Conservation (phyloP, 2,329 filamentous ascomycete genomes). For the Pseudocercospora fuligena region DNA sequence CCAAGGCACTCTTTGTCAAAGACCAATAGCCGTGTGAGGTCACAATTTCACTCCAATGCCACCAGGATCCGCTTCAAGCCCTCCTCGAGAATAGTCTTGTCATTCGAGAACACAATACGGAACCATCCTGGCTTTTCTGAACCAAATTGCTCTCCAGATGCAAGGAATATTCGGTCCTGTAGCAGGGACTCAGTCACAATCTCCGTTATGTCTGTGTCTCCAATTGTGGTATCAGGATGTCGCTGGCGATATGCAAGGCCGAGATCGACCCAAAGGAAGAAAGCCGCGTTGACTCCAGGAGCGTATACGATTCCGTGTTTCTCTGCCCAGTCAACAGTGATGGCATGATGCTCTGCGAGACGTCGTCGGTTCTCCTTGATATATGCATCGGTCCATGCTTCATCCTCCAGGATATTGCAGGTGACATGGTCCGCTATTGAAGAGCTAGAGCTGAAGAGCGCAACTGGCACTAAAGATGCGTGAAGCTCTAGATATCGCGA, state of each 20-base stretch:
- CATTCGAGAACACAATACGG: conserved; percentile 5
- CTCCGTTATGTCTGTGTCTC: not conserved
- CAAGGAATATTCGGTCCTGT: not conserved
- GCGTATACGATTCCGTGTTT: not conserved
- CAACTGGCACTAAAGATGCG: not conserved
- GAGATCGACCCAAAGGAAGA: conserved; percentile 11
- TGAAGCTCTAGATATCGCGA: conserved; percentile 1
- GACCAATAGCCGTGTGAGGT: no score
- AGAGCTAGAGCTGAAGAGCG: not conserved
- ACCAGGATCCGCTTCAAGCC: not conserved
- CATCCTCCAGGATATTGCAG: conserved; percentile 14
- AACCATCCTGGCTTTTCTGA: conserved; percentile 8
- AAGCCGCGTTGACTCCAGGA: conserved; percentile 6
- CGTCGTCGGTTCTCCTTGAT: conserved; percentile 7
- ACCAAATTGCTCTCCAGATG: not conserved
- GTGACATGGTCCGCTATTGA: not conserved
- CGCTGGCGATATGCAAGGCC: not conserved
- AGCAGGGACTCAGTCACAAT: not conserved
- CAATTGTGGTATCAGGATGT: not conserved
- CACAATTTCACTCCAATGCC: no score
- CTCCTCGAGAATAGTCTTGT: not conserved
- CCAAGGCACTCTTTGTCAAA: no score
- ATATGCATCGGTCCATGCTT: conserved; percentile 16
- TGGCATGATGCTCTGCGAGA: not conserved
- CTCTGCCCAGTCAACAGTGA: not conserved